phyloP scores from a whole-genome alignment of 2,329 filamentous ascomycete species.

The Colletotrichum plurivorum region DNA sequence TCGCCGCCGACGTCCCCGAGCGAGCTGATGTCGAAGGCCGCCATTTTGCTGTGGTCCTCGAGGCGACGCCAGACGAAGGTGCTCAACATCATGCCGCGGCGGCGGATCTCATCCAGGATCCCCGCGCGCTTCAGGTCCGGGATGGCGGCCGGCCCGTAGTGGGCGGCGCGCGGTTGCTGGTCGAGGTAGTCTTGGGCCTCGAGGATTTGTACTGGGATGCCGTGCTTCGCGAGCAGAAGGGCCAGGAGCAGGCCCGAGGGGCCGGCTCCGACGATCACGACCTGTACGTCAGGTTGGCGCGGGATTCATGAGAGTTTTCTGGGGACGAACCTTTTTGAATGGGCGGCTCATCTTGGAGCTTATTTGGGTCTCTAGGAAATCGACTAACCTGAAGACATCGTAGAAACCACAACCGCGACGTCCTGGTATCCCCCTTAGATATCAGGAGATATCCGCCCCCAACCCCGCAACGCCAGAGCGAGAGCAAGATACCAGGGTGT shows the following conservation, averaged over 20 bases:
- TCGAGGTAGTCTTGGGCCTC: slow-evolving; percentile 69
- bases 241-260: slow-evolving; percentile 64
- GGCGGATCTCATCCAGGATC: slow-evolving; percentile 62
- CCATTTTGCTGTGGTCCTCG: slow-evolving; percentile 52
- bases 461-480: slow-evolving; percentile 21
- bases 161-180: slow-evolving; percentile 72
- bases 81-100: slow-evolving; percentile 54
- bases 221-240: slow-evolving; percentile 66
- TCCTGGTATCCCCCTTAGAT: not conserved
- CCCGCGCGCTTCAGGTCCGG: slow-evolving; percentile 72
- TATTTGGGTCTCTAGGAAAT: not conserved
- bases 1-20: slow-evolving; percentile 54
- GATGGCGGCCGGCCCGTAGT: slow-evolving; percentile 72
- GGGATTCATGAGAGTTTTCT: accelerated
- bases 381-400: not conserved
- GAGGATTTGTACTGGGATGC: slow-evolving; percentile 67
- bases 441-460: not conserved
- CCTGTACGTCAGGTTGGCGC: slow-evolving; percentile 1
- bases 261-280: slow-evolving; percentile 63
- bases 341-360: slow-evolving; percentile 25
- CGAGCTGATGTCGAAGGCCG: slow-evolving; percentile 52
- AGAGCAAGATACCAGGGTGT: slow-evolving; percentile 1
- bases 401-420: not conserved
- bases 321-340: slow-evolving; percentile 22
- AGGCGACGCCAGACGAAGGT: slow-evolving; percentile 57